Base-by-base conservation (phyloP, 1,139 yeast species). In the Saccharomycopsis hybrid region DNA sequence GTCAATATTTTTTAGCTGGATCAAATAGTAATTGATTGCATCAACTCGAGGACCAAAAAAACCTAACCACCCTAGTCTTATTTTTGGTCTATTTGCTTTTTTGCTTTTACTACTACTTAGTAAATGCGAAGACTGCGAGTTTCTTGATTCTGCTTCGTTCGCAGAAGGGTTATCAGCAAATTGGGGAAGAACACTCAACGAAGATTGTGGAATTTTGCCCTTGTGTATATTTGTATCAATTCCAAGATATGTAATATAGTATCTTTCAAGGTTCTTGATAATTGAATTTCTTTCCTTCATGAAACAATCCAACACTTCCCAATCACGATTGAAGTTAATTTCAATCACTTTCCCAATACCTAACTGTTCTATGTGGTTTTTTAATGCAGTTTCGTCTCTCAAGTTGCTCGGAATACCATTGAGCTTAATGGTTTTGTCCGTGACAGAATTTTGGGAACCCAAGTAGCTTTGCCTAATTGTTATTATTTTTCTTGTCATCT, bases 361-460 rank as follows among this genome's bases (percentile, higher is more conserved):
- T 56, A 81, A 64, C 46, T 75, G 78, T 60, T 81, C 85, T 45
- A 81, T 73, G 58, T 80, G 81, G 35, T 62, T 62, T 53, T 76
- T 78, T 49, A 81, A 65, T 13, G 43, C 37, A 25, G 27, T 25
- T n/a, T 41, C 47, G 18, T 30, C 42, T 43, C 49, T 50, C 43
- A 52, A 37, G 27, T 43, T 37, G n/a, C 37, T 24, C 0, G 97
- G 97, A n/a, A 92, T 87, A 0, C 97, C 97, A 44, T 94, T 85
- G 29, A 92, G 65, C 53, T 92, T 72, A 50, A 92, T 85, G 0
- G 98, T 92, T 60, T 97, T 73, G 69, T 92, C 98, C 0, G 97
- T 89, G 51, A 92, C 78, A 4, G 96, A 83, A 63, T 86, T 85
- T 63, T 90, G 97, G 46, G 81, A 77, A 0, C 97, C 97, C 57